Percentiles rank a stretch among this genome's conserved stretches.
phyloP scores from a whole-genome alignment of 2,329 filamentous ascomycete species.

The Penicillium concentricum region DNA sequence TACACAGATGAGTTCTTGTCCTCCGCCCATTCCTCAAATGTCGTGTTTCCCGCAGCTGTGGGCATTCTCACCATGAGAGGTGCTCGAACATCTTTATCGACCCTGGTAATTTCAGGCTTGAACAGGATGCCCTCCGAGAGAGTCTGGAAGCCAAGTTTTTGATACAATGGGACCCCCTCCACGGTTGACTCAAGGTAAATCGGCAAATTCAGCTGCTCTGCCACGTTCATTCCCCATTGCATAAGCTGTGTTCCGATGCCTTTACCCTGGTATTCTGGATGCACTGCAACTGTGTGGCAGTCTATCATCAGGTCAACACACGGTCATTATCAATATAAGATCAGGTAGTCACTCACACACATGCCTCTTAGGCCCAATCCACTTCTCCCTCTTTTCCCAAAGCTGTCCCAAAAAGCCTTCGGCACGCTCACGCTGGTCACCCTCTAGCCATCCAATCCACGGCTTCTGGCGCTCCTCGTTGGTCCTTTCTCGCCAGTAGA shows the following conservation, averaged over 20 bases:
- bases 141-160: slow-evolving; percentile 47
- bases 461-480: slow-evolving; percentile 47
- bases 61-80: slow-evolving; percentile 49
- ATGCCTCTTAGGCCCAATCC: slow-evolving; percentile 22
- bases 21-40: slow-evolving; percentile 3
- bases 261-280: slow-evolving; percentile 44
- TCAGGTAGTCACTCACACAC: slow-evolving; percentile 40
- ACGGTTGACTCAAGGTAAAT: slow-evolving; percentile 51
- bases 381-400: slow-evolving; percentile 36
- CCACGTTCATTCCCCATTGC: slow-evolving; percentile 42
- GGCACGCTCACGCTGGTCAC: slow-evolving; percentile 41
- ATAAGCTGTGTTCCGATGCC: slow-evolving; percentile 46
- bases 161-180: slow-evolving; percentile 45
- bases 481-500: slow-evolving; percentile 40
- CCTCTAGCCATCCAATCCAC: slow-evolving; percentile 49
- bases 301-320: background rate
- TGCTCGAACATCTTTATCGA: slow-evolving; percentile 35
- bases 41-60: background rate
- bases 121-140: slow-evolving; percentile 39
- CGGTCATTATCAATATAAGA: background rate
- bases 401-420: slow-evolving; percentile 44
- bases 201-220: slow-evolving; percentile 35
- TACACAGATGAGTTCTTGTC: background rate
- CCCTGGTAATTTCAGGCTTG: slow-evolving; percentile 31
- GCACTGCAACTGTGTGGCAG: slow-evolving; percentile 47